Evolutionary conservation across 768 basidiomycete genomes (phyloP), one percentile per base, ranked within the genome.

Genomic region (Pleurotus djamor): DNA sequence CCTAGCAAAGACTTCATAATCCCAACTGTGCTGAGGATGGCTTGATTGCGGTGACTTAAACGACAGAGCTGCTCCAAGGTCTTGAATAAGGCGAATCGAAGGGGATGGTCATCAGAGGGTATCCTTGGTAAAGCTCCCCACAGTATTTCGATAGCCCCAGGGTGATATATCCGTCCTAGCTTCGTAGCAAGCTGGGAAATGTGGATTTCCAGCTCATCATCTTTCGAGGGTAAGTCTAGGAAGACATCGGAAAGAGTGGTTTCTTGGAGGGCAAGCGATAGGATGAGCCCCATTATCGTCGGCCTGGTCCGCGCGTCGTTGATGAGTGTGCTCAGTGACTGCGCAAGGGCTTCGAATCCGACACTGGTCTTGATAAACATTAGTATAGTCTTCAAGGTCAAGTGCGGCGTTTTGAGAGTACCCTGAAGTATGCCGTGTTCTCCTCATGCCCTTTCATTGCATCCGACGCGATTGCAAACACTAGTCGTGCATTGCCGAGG

Each of bases 371-470:
- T 21, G 33, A 60, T 21, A 38, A 16, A 33, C 16, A 52, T 61
- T 14, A 54, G 37, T 44, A 1, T 28, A 28, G 3, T 28, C 21
- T 28, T 28, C 21, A 28, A 28, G 21, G 21, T 28, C 21, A 28
- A 28, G 21, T 28, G 21, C 21, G 21, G 16, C 61, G 32, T 32
- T 13, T 28, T 17, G 17, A 3, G 13, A 74, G 85, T 33, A 91
- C 91, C 75, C 83, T 77, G 64, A 92, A 93, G 70, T 86, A 91
- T 8, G 76, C 71, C 2, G 80, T 71, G 64, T 92, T 92, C 52
- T 71, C 71, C 4, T 69, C 61, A 61, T 88, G 83, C 37, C 76
- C 79, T 48, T 80, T 66, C 73, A 91, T 78, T 5, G 86, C 85
- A 63, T 88, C 87, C 1, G 84, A 85, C 7, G 86, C 71, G 48